These are phyloP conservation scores for Phytophthora kernoviae DNA, from an alignment of 352 stramenopile species.

Conservation along the genomic window DNA sequence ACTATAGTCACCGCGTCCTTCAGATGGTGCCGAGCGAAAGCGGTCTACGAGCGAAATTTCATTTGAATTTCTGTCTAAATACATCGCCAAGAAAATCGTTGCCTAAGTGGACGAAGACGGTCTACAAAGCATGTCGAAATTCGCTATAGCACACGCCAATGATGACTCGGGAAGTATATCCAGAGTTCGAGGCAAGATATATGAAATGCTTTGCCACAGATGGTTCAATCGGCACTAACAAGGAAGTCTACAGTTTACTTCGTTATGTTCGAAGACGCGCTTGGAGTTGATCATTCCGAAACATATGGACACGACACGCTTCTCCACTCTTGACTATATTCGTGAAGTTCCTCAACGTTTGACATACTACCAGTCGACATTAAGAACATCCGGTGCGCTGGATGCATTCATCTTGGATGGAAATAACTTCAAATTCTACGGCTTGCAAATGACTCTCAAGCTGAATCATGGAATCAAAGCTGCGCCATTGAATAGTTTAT, in stretches of 20 bases:
- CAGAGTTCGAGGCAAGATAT: slow-evolving; percentile 13
- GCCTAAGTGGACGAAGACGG: background rate
- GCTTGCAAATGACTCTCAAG: background rate
- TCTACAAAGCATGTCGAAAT: slow-evolving; percentile 12
- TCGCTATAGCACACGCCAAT: slow-evolving; percentile 9
- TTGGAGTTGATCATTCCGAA: background rate
- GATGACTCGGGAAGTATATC: slow-evolving; percentile 22
- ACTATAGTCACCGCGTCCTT: slow-evolving; percentile 1
- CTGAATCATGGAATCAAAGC: no score
- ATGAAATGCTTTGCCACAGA: slow-evolving; percentile 19
- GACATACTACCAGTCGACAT: background rate
- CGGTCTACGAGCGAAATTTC: background rate
- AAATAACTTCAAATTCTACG: background rate
- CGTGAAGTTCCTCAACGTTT: background rate
- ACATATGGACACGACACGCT: background rate
- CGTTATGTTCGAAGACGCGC: background rate
- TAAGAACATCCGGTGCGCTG: background rate
- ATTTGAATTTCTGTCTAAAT: slow-evolving; percentile 6
- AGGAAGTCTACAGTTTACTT: background rate
- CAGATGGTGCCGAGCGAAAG: background rate
- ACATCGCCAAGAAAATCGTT: slow-evolving; percentile 7
- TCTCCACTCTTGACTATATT: background rate
- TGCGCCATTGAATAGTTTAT: no score
- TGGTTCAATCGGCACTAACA: slow-evolving; percentile 10
- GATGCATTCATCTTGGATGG: background rate